Conservation (phyloP, 768 basidiomycete genomes). For the Termitomyces eurrhizus region DNA sequence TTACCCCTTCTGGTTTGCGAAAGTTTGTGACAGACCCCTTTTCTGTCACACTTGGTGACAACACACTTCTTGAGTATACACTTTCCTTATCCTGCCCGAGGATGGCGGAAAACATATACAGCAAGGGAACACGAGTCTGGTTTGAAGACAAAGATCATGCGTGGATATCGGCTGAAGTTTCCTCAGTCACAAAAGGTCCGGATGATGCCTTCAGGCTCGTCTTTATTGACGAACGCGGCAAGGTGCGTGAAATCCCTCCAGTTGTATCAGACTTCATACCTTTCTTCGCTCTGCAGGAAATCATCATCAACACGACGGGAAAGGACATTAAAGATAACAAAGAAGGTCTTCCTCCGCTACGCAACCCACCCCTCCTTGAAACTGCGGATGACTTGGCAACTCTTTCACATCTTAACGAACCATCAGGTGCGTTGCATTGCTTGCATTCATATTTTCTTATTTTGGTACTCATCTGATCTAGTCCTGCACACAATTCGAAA, state of each 20-base stretch:
- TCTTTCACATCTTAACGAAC: slow-evolving; percentile 96
- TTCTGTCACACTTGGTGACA: background rate
- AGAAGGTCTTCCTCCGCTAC: slow-evolving; percentile 83
- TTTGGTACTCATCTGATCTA: slow-evolving; percentile 23
- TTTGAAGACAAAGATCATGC: slow-evolving; percentile 93
- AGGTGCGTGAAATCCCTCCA: slow-evolving; percentile 45
- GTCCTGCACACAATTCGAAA: slow-evolving; percentile 97
- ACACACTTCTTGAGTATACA: background rate
- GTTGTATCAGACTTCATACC: slow-evolving; percentile 10
- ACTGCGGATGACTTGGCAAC: slow-evolving; percentile 98
- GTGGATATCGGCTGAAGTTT: slow-evolving; percentile 90
- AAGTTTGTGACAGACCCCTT: background rate
- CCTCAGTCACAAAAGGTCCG: slow-evolving; percentile 53
- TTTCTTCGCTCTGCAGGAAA: slow-evolving; percentile 51
- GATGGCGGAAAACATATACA: slow-evolving; percentile 92
- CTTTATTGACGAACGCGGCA: slow-evolving; percentile 90
- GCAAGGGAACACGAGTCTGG: slow-evolving; percentile 88
- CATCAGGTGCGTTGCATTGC: slow-evolving; percentile 62
- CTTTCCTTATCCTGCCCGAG: slow-evolving; percentile 13
- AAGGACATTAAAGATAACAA: slow-evolving; percentile 79
- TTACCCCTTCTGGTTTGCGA: too few relatives aligned
- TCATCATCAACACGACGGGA: slow-evolving; percentile 69
- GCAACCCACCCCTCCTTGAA: slow-evolving; percentile 95
- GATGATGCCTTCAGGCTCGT: slow-evolving; percentile 79
- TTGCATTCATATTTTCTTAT: background rate